Evolutionary conservation across 768 basidiomycete species (phyloP).

Genomic region (Cubamyces sp.): DNA sequence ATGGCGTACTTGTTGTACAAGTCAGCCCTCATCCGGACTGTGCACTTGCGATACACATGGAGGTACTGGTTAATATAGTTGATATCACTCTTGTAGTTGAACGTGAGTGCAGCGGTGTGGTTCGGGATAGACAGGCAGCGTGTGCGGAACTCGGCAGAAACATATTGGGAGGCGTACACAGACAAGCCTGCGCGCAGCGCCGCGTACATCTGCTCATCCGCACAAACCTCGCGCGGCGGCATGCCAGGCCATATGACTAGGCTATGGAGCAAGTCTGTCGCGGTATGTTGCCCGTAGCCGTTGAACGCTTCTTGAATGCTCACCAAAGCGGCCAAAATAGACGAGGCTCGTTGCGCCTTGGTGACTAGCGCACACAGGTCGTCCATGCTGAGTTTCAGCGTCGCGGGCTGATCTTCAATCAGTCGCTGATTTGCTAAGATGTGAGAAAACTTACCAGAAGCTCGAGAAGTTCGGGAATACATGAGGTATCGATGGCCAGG

Average conservation of each 20-base stretch:
- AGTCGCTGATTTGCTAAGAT: too few relatives aligned
- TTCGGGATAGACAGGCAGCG: background rate
- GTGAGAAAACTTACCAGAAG: too few relatives aligned
- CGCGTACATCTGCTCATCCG: background rate
- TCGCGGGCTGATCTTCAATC: too few relatives aligned
- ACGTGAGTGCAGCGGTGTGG: background rate
- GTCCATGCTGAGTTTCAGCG: too few relatives aligned
- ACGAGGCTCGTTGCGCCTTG: background rate
- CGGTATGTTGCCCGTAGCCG: conserved; percentile 8
- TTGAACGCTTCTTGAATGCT: background rate
- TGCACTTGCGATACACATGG: background rate
- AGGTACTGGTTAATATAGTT: conserved; percentile 1
- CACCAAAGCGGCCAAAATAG: background rate
- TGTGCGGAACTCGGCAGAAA: background rate
- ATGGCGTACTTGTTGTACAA: background rate
- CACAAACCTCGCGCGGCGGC: background rate
- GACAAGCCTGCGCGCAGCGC: background rate
- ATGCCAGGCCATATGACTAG: conserved; percentile 4
- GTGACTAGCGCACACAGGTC: too few relatives aligned
- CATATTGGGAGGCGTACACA: background rate
- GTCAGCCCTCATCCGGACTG: background rate
- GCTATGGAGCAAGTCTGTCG: conserved; percentile 3
- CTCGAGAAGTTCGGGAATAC: too few relatives aligned
- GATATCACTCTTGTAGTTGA: conserved; percentile 1
- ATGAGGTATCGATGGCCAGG: background rate